These are phyloP conservation scores for Articulospora tetracladia DNA, from an alignment of 495 filamentous ascomycete genomes.

Conservation along the genomic window DNA sequence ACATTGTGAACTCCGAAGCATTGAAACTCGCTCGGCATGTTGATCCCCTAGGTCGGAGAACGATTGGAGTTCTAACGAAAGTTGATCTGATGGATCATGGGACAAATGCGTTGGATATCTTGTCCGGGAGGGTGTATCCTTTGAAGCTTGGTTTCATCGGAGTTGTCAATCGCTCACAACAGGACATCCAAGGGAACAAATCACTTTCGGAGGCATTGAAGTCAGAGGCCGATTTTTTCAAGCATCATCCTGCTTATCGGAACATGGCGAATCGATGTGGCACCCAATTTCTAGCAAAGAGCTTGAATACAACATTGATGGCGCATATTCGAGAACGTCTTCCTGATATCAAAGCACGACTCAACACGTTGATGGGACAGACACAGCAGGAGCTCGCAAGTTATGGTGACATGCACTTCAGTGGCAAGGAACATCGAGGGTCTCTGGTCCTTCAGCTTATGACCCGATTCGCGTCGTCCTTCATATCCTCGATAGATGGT, in stretches of 20 bases:
- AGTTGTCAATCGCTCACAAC: slow-evolving; percentile 96
- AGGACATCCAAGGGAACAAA: slow-evolving; percentile 96
- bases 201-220: slow-evolving; percentile 84
- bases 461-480: slow-evolving; percentile 96
- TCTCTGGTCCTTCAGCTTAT: slow-evolving; percentile 95
- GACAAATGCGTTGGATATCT: slow-evolving; percentile 95
- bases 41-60: slow-evolving; percentile 89
- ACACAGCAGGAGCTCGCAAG: slow-evolving; percentile 98
- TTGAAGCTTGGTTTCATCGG: slow-evolving; percentile 97
- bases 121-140: slow-evolving; percentile 94
- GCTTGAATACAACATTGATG: slow-evolving; percentile 92
- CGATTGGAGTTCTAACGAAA: slow-evolving; percentile 96
- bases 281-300: slow-evolving; percentile 94
- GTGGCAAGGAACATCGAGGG: slow-evolving; percentile 92
- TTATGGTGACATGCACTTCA: slow-evolving; percentile 98
- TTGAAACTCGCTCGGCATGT: slow-evolving; percentile 96
- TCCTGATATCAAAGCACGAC: slow-evolving; percentile 94
- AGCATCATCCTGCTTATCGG: slow-evolving; percentile 92
- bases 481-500: slow-evolving; percentile 98
- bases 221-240: slow-evolving; percentile 92
- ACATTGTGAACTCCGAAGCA: slow-evolving; percentile 97
- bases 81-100: slow-evolving; percentile 99
- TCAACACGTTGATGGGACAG: slow-evolving; percentile 98
- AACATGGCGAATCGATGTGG: slow-evolving; percentile 94
- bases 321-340: slow-evolving; percentile 91